Evolutionary conservation across 805 yeast species (phyloP), one percentile per base, ranked within the genome.

Genomic region (Saccharomycopsis fermentans): DNA sequence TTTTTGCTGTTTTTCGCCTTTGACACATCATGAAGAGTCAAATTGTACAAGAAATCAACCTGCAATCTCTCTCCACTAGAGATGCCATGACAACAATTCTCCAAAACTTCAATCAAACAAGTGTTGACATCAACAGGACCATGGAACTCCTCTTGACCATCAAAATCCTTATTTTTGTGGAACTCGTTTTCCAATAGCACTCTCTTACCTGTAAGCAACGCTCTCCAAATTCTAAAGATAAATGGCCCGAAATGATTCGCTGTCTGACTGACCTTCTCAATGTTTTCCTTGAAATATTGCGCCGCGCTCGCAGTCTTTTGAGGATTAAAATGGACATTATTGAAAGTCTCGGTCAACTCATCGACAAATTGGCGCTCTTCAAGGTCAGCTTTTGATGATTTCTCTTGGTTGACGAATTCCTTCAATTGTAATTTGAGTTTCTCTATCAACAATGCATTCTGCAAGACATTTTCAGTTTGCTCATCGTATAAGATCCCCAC

Each of bases 141-240:
- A 19, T 21, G 24, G 17, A 36, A 36, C 14, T 29, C 35, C 19
- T 17, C 16, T 4, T 19, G 37, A 6, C 39, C 56, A 17, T 54
- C 48, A 9, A 21, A 19, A 24, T 4, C 50, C 16, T 43, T 21
- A 16, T 43, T 19, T 48, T 52, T 58, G 4, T 53, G 36, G 39
- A 59, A 54, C 17, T 55, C 58, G 32, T 59, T 59, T 19, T 52
- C 32, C 14, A 59, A 40, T 12, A 59, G 47, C 3, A 59, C 34
- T 34, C 56, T 39, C 29, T 54, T 52, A 19, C 52, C 52, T 3
- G 55, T 48, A 9, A 55, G 35, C 8, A 59, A 21, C 4, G 40
- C 43, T 40, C 59, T 29, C 59, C 58, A 56, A 12, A 59, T 36
- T 24, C 26, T 37, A 35, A 48, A 59, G 17, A 56, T 16, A 24